Conservation (phyloP, 2,329 filamentous ascomycete genomes). For the Nothopassalora personata region DNA sequence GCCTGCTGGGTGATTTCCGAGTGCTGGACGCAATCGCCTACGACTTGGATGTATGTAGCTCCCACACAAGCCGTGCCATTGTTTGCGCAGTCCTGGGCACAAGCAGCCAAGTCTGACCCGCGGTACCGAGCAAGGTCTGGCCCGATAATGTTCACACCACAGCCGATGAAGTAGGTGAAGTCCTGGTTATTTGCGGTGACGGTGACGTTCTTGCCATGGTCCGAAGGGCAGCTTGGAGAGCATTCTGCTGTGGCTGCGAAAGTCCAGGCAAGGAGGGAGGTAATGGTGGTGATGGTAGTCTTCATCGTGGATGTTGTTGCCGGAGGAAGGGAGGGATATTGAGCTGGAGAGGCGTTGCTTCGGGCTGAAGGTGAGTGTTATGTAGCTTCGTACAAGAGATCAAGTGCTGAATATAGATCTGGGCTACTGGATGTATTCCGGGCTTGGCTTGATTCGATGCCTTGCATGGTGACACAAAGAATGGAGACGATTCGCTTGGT, state of each 20-base stretch:
- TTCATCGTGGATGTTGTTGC: not conserved
- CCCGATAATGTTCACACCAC: not conserved
- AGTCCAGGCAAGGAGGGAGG: not conserved
- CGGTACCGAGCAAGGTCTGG: not conserved
- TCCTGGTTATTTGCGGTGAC: not conserved
- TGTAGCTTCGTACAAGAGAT: not conserved
- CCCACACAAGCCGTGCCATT: not conserved
- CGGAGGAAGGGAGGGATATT: not conserved
- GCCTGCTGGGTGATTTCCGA: not conserved
- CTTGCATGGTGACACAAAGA: not conserved
- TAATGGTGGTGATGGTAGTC: not conserved
- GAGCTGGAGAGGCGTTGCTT: not conserved
- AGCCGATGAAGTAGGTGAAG: not conserved
- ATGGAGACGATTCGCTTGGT: not conserved
- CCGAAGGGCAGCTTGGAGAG: not conserved
- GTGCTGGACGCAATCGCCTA: not conserved
- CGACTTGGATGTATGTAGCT: not conserved
- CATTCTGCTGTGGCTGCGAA: not conserved
- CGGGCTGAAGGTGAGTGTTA: not conserved
- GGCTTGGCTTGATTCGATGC: not conserved
- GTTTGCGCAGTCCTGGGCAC: not conserved
- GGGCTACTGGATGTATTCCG: not conserved
- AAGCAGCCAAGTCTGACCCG: not conserved
- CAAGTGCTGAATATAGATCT: not conserved
- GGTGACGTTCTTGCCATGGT: not conserved